Conservation (phyloP, 495 filamentous ascomycete genomes). For the Apodospora peruviana region DNA sequence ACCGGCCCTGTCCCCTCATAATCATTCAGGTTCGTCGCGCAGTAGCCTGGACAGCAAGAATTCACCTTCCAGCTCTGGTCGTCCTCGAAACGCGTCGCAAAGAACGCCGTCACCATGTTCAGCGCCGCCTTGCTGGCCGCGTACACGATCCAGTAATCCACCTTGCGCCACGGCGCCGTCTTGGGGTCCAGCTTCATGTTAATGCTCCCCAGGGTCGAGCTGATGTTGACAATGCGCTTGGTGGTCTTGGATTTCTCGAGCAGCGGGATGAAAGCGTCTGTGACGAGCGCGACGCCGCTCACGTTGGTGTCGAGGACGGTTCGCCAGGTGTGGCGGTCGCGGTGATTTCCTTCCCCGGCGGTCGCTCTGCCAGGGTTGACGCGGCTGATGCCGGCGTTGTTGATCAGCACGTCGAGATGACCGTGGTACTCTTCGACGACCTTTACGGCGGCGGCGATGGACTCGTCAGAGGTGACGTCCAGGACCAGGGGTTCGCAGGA, state of each 20-base stretch:
- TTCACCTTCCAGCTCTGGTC: constrained; percentile 23
- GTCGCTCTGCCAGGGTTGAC: too few relatives aligned
- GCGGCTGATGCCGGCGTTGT: constrained; percentile 39
- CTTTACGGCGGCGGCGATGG: constrained; percentile 37
- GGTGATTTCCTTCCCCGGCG: too few relatives aligned
- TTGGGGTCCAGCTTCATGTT: too few relatives aligned
- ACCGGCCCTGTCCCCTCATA: constrained; percentile 1
- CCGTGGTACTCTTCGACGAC: constrained; percentile 32
- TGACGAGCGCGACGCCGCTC: constrained; percentile 29
- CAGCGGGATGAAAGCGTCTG: constrained; percentile 41
- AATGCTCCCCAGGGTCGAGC: too few relatives aligned
- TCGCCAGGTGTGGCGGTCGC: too few relatives aligned
- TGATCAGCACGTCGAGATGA: constrained; percentile 46
- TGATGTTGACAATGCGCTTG: constrained; percentile 39
- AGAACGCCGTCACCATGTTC: constrained; percentile 31
- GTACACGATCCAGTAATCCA: constrained; percentile 13
- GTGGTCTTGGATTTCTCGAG: constrained; percentile 30
- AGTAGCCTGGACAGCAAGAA: constrained; percentile 15
- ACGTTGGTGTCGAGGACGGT: constrained; percentile 38
- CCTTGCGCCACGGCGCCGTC: constrained; percentile 26
- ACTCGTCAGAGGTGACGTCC: constrained; percentile 49
- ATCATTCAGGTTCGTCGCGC: constrained; percentile 15
- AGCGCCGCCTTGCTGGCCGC: constrained; percentile 34
- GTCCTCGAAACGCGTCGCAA: constrained; percentile 5
- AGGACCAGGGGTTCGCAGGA: constrained; percentile 20